Base-by-base conservation (phyloP, 2,329 filamentous ascomycete genomes). In the Penicillium rolfsii region DNA sequence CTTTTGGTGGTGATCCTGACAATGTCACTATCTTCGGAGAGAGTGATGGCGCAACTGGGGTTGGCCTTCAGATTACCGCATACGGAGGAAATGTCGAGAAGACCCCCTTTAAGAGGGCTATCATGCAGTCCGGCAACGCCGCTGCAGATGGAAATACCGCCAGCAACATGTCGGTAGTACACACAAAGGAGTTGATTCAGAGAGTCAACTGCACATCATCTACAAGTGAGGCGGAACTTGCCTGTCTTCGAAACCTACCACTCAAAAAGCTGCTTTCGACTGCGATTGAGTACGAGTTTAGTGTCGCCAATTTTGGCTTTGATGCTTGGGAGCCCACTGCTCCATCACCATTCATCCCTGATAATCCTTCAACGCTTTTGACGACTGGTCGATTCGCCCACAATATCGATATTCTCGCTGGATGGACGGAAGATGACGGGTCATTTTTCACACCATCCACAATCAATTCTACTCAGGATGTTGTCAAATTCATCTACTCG, bases 41-140 rank as follows among this genome's bases (percentile, higher is more conserved):
- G 48, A 63, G 58, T 53, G 61, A 63, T 35, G 61, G 58, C 14
- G 61, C 55, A 36, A 61, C 61, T 30, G 61, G 58, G 12, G 55
- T 63, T 49, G 61, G 61, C 24, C 52, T 63, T 26, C 61, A 63
- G 52, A 60, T 63, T 19, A 63, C 61, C 1, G 61, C 61, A 11
- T 63, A 60, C 24, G 61, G 58, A n/a, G 61, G 58, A 12, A 33
- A 49, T 9, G 16, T 40, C 8, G 2, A 28, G 33, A 56, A 45
- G 24, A 38, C 40, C n/a, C 61, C 57, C 5, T 63, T 63, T 12
- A 56, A 54, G 35, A 48, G 58, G 43, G 61, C 57, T 7, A 63
- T 63, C 22, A 63, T 63, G 61, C 57, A 63, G 19, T 63, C 61
- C 3, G 61, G 61, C 14, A 55, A 12, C 30, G 30, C 61, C 1